Conservation (phyloP, 1,284 basidiomycete species). For the Veloboletus limbatus region DNA sequence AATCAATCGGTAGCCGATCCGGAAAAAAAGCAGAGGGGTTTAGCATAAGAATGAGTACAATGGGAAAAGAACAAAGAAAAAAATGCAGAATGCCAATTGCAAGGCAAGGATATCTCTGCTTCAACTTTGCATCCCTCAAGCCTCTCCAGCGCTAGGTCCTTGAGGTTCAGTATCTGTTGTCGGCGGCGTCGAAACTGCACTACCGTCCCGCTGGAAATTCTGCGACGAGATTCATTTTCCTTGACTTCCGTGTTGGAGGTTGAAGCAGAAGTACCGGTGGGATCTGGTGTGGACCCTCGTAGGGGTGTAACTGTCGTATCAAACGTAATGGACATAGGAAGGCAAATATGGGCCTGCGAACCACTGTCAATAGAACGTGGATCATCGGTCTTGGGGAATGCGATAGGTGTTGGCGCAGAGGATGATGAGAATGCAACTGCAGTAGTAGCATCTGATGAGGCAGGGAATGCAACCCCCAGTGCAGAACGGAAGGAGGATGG, state of each 20-base stretch:
- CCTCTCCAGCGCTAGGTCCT: constrained; percentile 11
- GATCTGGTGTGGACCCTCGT: constrained; percentile 63
- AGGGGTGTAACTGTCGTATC: constrained; percentile 43
- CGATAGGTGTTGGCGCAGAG: constrained; percentile 31
- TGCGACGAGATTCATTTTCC: constrained; percentile 75
- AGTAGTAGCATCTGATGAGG: constrained; percentile 7
- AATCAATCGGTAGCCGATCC: constrained; percentile 11
- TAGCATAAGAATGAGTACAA: constrained; percentile 4
- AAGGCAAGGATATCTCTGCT: constrained; percentile 1
- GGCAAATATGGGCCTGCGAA: constrained; percentile 28
- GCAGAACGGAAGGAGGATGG: constrained; percentile 21
- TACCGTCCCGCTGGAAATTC: constrained; percentile 64
- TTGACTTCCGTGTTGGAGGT: constrained; percentile 69
- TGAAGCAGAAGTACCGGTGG: constrained; percentile 38
- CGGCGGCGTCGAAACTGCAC: constrained; percentile 9
- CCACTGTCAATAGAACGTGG: constrained; percentile 29
- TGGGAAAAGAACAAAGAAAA: constrained; percentile 4
- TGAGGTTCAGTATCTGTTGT: constrained; percentile 20
- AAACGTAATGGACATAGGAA: constrained; percentile 45
- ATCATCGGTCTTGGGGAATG: constrained; percentile 44
- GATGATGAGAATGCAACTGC: constrained; percentile 30
- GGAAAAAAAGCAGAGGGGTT: constrained; percentile 3
- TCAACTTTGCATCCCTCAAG: constrained; percentile 13
- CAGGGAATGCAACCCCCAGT: constrained; percentile 12
- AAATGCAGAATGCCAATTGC: constrained; percentile 8